Base-by-base conservation (phyloP, 2,329 filamentous ascomycete genomes). In the Didymella segeticola region DNA sequence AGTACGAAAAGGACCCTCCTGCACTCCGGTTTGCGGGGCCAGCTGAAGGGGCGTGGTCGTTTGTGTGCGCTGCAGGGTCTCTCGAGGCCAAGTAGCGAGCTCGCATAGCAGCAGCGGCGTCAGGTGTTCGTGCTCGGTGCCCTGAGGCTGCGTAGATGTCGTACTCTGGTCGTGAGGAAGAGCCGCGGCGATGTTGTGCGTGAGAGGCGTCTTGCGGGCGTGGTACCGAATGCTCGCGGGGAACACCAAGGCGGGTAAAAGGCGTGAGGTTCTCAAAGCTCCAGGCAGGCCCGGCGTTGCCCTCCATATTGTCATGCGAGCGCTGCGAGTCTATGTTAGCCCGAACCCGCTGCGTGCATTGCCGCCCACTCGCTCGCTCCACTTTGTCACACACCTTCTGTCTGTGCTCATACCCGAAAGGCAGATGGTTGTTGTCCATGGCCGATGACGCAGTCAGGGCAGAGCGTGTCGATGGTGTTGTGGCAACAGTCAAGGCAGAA, bases 281-380 rank as follows among this genome's bases (percentile, higher is more conserved):
- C 70, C 70, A 72, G 41, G 61, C 56, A n/a, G 71, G 64, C 53
- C 62, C 60, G 26, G 67, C 64, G 33, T 63, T 50, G n/a, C 29
- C 53, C 31, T 74, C 68, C 68, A 73, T 72, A 43, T 67, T 68
- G 34, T 62, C 62, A 63, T 71, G 68, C 39, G 71, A 67, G 61
- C 73, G 69, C 73, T 76, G 60, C 19, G 20, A 38, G 43, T 55
- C 17, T 49, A 26, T 39, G 34, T 37, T 47, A 45, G 50, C 43
- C 37, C 26, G 41, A 49, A 49, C 20, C 31, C 25, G 50, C 46
- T 53, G 61, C 69, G 19, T 50, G 37, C 46, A 43, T 60, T 39
- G 49, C 31, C 45, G 43, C 43, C 31, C 45, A 36, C 43, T 45
- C 45, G 43, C 43, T 29, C 45, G 39, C 43, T 45, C 31, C 45